Evolutionary conservation across 2,329 filamentous ascomycete species (phyloP).

Genomic region (Cryoendolithus antarcticus): DNA sequence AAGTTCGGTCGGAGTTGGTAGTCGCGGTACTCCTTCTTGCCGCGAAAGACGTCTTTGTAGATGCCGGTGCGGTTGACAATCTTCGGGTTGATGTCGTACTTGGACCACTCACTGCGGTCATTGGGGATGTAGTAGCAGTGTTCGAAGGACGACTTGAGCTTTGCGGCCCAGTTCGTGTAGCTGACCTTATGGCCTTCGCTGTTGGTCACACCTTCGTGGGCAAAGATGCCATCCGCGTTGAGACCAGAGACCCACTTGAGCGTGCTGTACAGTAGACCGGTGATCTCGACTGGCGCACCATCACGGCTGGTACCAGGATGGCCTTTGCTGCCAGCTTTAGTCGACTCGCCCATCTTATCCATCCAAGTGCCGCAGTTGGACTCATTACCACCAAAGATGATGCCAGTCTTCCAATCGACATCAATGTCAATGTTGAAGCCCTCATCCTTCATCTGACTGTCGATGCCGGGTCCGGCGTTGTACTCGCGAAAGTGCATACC

Average conservation of each 20-base stretch:
- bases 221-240: conserved; percentile 55
- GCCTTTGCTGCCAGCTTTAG: conserved; percentile 80
- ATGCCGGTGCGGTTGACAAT: conserved; percentile 86
- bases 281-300: conserved; percentile 90
- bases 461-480: conserved; percentile 78
- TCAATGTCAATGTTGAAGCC: conserved; percentile 87
- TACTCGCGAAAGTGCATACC: conserved; percentile 90
- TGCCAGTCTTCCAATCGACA: conserved; percentile 80
- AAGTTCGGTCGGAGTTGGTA: conserved; percentile 95
- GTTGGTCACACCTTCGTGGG: conserved; percentile 56
- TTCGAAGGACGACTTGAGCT: conserved; percentile 80
- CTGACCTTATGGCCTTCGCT: conserved; percentile 42
- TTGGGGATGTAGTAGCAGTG: conserved; percentile 77
- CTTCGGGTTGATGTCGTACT: conserved; percentile 67
- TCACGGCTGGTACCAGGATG: conserved; percentile 93
- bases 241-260: conserved; percentile 67
- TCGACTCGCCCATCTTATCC: conserved; percentile 99
- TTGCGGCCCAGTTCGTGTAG: conserved; percentile 65
- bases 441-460: conserved; percentile 83
- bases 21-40: conserved; percentile 91
- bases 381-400: conserved; percentile 90
- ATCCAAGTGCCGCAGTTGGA: conserved; percentile 97
- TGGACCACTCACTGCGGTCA: conserved; percentile 53
- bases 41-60: conserved; percentile 93
- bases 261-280: conserved; percentile 80